Percentiles rank a stretch among this genome's conserved stretches.
Conservation (phyloP, 2,329 filamentous ascomycete genomes). For the Fusarium ambrosium region DNA sequence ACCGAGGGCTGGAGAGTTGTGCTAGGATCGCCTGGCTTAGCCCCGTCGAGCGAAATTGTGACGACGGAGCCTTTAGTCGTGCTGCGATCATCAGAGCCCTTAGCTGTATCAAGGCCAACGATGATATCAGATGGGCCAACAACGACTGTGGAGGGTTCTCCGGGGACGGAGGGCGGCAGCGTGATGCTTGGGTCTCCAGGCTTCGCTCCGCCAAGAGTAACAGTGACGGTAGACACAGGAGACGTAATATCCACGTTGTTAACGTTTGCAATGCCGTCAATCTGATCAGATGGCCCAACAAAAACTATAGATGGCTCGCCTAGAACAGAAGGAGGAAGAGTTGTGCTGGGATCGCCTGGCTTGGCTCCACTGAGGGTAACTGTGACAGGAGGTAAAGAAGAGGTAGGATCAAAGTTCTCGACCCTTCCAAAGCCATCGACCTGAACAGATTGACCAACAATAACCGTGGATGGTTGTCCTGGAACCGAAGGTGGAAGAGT, state of each 20-base stretch:
- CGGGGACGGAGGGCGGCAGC: neutral
- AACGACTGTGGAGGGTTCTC: neutral
- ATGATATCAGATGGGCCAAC: neutral
- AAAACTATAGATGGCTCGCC: neutral
- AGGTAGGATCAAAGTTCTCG: neutral
- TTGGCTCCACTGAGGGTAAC: neutral
- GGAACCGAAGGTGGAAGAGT: neutral
- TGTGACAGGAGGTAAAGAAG: neutral
- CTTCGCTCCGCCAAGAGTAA: neutral
- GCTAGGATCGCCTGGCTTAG: neutral
- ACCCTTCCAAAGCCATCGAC: neutral
- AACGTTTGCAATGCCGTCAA: neutral
- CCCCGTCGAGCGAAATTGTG: neutral
- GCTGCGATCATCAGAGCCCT: neutral
- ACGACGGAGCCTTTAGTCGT: neutral
- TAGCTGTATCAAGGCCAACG: neutral
- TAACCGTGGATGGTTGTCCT: neutral
- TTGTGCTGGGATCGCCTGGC: neutral
- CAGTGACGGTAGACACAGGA: neutral
- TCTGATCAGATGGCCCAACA: neutral
- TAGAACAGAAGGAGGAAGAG: neutral
- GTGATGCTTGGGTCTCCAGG: neutral
- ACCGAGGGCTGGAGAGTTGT: neutral
- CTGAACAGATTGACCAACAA: neutral
- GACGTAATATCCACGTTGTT: neutral